Conservation (phyloP, 768 basidiomycete species). For the Pleurotus cornucopiae region DNA sequence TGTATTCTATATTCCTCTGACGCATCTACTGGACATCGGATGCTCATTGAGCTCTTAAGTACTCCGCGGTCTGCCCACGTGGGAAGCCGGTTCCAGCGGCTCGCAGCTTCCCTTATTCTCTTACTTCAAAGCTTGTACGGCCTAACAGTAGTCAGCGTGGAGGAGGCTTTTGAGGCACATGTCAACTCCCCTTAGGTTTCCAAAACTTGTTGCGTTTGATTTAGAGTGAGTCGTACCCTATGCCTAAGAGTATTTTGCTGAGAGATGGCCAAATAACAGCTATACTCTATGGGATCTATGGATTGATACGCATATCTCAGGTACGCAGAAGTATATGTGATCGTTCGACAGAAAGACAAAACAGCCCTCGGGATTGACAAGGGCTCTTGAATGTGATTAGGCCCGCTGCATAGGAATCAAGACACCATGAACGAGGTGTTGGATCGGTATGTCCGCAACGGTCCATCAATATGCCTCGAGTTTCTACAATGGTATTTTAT, state of each 20-base stretch:
- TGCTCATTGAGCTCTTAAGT: no score
- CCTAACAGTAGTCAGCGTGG: no score
- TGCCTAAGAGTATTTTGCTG: not conserved
- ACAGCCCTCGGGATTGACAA: not conserved
- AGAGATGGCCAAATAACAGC: constrained; percentile 29
- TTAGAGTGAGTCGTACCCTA: constrained; percentile 50
- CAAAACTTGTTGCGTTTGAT: constrained; percentile 75
- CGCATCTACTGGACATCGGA: no score
- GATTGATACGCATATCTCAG: constrained; percentile 76
- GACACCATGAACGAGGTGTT: constrained; percentile 43
- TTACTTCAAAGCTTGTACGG: no score
- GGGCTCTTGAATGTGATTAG: constrained; percentile 19
- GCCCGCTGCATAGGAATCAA: constrained; percentile 48
- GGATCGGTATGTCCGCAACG: constrained; percentile 36
- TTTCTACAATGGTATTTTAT: not conserved
- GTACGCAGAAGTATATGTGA: constrained; percentile 21
- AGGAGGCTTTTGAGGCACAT: not conserved
- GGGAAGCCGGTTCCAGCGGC: no score
- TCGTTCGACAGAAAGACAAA: not conserved
- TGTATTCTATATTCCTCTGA: no score
- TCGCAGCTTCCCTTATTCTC: no score
- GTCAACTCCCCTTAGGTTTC: constrained; percentile 17
- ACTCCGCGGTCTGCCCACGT: no score
- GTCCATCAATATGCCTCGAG: no score
- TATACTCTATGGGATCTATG: constrained; percentile 86